phyloP scores from a whole-genome alignment of 257 asterid species.

The Leonotis leonurus region DNA sequence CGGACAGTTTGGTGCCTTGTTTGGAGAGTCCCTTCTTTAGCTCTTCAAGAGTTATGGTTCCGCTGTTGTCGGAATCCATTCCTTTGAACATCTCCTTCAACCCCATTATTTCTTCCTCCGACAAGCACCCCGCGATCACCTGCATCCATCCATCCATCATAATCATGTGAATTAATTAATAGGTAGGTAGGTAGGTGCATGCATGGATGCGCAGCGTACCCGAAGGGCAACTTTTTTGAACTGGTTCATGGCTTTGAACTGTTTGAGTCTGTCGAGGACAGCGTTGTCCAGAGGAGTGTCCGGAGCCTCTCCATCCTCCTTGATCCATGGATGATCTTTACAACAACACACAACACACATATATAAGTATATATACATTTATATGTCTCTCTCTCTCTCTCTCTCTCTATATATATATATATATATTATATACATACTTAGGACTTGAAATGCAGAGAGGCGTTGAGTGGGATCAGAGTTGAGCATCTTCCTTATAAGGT shows the following conservation, averaged over 20 bases:
- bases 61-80: conserved; percentile 57
- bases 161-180: no score
- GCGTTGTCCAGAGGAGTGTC: conserved; percentile 57
- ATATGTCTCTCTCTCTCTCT: no score
- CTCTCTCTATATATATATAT: no score
- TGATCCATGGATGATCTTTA: conserved; percentile 66
- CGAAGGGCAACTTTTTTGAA: conserved; percentile 62
- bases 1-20: conserved; percentile 56
- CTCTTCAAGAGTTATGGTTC: conserved; percentile 65
- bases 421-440: conserved; percentile 40
- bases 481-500: conserved; percentile 53
- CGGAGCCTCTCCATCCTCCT: conserved; percentile 71
- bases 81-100: conserved; percentile 62
- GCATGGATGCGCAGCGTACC: conserved; percentile 16
- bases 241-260: conserved; percentile 56
- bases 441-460: conserved; percentile 48
- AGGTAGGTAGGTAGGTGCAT: background rate
- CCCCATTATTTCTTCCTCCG: conserved; percentile 65
- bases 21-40: conserved; percentile 52
- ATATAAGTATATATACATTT: no score
- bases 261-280: conserved; percentile 48
- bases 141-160: conserved; percentile 17
- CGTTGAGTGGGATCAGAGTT: conserved; percentile 52
- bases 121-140: conserved; percentile 61
- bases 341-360: background rate